These are phyloP conservation scores for Talaromyces proteolyticus DNA, from an alignment of 495 filamentous ascomycete genomes.

Conservation along the genomic window DNA sequence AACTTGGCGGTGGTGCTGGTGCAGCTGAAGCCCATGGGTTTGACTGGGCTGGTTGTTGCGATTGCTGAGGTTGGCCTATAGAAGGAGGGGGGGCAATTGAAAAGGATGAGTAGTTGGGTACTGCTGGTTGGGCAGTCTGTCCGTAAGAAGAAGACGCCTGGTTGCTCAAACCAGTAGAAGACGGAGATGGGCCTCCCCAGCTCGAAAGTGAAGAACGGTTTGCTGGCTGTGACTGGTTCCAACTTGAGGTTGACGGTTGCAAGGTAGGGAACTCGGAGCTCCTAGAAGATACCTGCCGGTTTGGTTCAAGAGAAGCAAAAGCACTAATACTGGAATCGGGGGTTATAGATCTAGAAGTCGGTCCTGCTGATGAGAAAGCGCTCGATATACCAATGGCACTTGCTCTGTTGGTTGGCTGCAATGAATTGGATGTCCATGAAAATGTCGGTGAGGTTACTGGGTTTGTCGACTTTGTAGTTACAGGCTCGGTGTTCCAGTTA, in stretches of 20 bases:
- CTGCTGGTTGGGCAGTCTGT: conserved; percentile 16
- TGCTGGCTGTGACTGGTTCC: conserved; percentile 1
- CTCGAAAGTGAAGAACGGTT: background rate
- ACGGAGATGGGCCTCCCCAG: background rate
- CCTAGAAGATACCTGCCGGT: conserved; percentile 22
- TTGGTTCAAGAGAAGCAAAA: conserved; percentile 44
- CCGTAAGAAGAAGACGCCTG: conserved; percentile 9
- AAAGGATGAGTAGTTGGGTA: conserved; percentile 36
- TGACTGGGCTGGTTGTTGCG: conserved; percentile 2
- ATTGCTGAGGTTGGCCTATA: conserved; percentile 10
- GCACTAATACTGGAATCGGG: conserved; percentile 44
- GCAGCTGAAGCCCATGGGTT: conserved; percentile 26
- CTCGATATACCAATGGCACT: conserved; percentile 4
- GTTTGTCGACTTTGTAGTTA: conserved; percentile 16
- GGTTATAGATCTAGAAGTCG: conserved; percentile 39
- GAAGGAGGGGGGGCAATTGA: conserved; percentile 41
- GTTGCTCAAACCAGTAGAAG: conserved; percentile 9
- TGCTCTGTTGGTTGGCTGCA: conserved; percentile 14
- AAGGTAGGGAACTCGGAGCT: conserved; percentile 24
- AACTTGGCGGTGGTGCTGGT: too few relatives aligned
- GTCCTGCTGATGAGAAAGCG: conserved; percentile 10
- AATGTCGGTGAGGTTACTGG: conserved; percentile 31
- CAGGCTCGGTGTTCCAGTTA: conserved; percentile 25
- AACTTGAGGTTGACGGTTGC: conserved; percentile 18
- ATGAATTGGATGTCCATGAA: conserved; percentile 38